Conservation (phyloP, 108 stramenopile species). For the Conticribra guillardii region DNA sequence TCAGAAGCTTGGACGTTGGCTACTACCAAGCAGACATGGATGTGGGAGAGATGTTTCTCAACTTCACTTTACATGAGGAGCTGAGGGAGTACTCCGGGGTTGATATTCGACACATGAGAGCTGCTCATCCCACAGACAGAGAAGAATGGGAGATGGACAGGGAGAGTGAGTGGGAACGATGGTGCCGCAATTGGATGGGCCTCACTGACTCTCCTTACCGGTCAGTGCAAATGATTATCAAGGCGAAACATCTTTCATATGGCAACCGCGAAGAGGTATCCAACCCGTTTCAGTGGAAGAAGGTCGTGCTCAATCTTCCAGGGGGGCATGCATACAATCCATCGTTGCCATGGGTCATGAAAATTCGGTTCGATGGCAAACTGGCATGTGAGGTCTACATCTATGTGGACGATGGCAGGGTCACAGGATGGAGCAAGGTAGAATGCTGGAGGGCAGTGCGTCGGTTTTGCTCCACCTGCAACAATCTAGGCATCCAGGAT, state of each 20-base stretch:
- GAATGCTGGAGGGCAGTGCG: conserved; percentile 1
- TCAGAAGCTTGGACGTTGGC: no score
- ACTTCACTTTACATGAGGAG: neutral
- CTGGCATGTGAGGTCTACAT: conserved; percentile 30
- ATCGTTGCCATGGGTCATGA: conserved; percentile 38
- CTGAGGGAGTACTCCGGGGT: neutral
- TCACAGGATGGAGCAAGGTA: conserved; percentile 13
- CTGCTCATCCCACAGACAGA: neutral
- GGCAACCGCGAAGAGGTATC: conserved; percentile 17
- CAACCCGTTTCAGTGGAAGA: conserved; percentile 48
- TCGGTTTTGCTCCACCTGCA: neutral
- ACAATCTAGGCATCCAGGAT: conserved; percentile 48
- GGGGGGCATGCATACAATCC: conserved; percentile 38
- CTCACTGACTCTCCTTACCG: no score
- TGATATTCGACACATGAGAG: neutral
- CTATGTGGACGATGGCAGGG: conserved; percentile 43
- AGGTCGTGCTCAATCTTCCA: conserved; percentile 41
- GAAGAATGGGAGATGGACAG: neutral
- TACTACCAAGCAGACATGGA: neutral
- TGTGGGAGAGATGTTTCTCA: no score
- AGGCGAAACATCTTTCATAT: conserved; percentile 19
- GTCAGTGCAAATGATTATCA: conserved; percentile 8
- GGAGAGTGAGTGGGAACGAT: conserved; percentile 2
- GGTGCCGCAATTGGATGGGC: no score
- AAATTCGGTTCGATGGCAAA: conserved; percentile 27